phyloP scores from a whole-genome alignment of 345 rosid species.

The Bretschneidera sinensis region DNA sequence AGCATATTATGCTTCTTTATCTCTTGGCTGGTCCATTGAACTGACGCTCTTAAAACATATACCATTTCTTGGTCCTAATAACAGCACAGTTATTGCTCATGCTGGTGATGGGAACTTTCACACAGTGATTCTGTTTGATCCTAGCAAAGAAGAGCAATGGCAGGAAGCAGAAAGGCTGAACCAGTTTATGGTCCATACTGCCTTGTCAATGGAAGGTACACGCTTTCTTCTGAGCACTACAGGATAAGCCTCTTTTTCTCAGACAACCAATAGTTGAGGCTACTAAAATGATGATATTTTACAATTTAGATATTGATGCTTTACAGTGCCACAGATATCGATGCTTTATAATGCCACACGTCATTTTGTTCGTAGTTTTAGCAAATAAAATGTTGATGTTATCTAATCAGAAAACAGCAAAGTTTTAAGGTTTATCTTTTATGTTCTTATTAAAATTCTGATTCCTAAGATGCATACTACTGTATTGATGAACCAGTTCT shows the following conservation, averaged over 20 bases:
- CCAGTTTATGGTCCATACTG: constrained; percentile 68
- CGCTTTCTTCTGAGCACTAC: background rate
- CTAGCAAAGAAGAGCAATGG: constrained; percentile 53
- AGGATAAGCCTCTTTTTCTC: background rate
- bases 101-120: constrained; percentile 98
- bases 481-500: constrained; percentile 2
- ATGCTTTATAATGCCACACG: background rate
- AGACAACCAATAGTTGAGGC: background rate
- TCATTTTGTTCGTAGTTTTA: too few relatives aligned
- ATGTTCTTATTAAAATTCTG: background rate
- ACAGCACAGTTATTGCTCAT: constrained; percentile 82
- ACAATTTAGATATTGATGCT: background rate
- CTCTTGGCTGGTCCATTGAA: constrained; percentile 1
- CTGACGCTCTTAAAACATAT: background rate
- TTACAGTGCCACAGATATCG: background rate
- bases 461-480: background rate
- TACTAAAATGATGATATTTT: background rate
- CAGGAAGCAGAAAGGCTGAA: constrained; percentile 76
- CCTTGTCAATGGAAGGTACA: constrained; percentile 84
- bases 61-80: constrained; percentile 12
- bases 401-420: background rate
- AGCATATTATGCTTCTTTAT: background rate
- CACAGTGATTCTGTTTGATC: constrained; percentile 72
- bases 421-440: constrained; percentile 1
- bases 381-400: background rate